These are phyloP conservation scores for Penicillium frequentans DNA, from an alignment of 2,329 filamentous ascomycete genomes.

Conservation along the genomic window DNA sequence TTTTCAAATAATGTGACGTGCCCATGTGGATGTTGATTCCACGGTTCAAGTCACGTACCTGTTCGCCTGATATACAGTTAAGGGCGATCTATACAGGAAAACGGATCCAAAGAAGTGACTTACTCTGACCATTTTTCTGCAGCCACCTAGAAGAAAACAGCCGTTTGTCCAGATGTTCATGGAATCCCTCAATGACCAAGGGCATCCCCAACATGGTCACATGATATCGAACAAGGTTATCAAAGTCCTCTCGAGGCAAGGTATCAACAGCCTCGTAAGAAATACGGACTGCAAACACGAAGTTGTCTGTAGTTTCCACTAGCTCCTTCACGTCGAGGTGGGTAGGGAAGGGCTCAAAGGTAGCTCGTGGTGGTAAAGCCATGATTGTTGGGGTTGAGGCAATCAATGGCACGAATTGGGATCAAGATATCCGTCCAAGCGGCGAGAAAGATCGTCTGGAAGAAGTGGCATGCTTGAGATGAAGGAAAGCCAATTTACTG, in stretches of 20 bases:
- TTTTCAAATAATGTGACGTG: constrained; percentile 84
- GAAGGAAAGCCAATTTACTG: not conserved
- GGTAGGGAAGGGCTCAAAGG: constrained; percentile 88
- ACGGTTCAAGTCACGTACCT: constrained; percentile 75
- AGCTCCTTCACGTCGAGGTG: constrained; percentile 75
- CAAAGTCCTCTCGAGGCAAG: constrained; percentile 76
- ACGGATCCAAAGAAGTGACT: not conserved
- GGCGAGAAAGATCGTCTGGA: not conserved
- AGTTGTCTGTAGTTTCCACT: constrained; percentile 77
- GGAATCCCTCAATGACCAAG: constrained; percentile 86
- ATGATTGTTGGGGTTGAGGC: not conserved
- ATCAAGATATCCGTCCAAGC: not conserved
- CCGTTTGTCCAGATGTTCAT: constrained; percentile 69
- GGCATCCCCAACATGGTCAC: constrained; percentile 85
- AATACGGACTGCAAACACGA: constrained; percentile 82
- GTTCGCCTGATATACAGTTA: constrained; percentile 62
- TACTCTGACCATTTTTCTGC: constrained; percentile 57
- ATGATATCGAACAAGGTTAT: constrained; percentile 79
- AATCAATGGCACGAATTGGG: not conserved
- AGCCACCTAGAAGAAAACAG: constrained; percentile 83
- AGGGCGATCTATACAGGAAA: not conserved
- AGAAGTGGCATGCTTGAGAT: not conserved
- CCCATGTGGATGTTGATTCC: constrained; percentile 79
- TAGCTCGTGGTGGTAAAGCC: constrained; percentile 57
- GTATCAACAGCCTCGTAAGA: constrained; percentile 74